Base-by-base conservation (phyloP, 345 rosid species). In the Nephelium lappaceum region DNA sequence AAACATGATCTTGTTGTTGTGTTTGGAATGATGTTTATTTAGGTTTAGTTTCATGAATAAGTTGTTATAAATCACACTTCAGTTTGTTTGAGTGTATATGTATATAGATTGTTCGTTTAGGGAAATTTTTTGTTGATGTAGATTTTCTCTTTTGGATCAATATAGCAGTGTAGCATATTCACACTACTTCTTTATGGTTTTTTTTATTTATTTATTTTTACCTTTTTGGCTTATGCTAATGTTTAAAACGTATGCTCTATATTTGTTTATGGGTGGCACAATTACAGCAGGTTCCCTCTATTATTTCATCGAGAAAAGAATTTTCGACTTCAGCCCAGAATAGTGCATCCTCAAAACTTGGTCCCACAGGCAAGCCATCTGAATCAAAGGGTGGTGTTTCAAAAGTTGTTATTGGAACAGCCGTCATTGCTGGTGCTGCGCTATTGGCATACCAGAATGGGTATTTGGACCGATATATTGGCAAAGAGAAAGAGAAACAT, bases 371-470 rank as follows among this genome's bases (percentile, higher is more conserved):
- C 57, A 83, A 88, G 77, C 86, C 90, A 61, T 84, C 87, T n/a
- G 83, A 80, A 39, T 69, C 90, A 0, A 80, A 81, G 75, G 88
- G 92, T 66, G 79, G 77, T 38, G 73, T 87, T 65, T 71, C 89
- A 0, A 85, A 81, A 69, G 58, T 87, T 74, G 53, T 87, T 64
- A 10, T 89, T 24, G 98, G 95, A 81, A 86, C 91, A 42, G 80
- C 82, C 51, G 80, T 86, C 4, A 80, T 87, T 36, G 87, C 78
- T 45, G 86, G 89, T 82, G 92, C 91, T 64, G 78, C 79, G 47
- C 45, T 88, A 67, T 73, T 84, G 18, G 95, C 92, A 0, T 92
- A 92, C 81, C 91, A 77, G 77, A 76, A 66, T 61, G 98, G 97
- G 23, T 88, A 87, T 72, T 77, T 91, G 75, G 98, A 93, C 76